Percentiles rank a stretch among this genome's conserved stretches.
Evolutionary conservation across 768 basidiomycete genomes (phyloP).

Genomic region (Coprinopsis marcescibilis): DNA sequence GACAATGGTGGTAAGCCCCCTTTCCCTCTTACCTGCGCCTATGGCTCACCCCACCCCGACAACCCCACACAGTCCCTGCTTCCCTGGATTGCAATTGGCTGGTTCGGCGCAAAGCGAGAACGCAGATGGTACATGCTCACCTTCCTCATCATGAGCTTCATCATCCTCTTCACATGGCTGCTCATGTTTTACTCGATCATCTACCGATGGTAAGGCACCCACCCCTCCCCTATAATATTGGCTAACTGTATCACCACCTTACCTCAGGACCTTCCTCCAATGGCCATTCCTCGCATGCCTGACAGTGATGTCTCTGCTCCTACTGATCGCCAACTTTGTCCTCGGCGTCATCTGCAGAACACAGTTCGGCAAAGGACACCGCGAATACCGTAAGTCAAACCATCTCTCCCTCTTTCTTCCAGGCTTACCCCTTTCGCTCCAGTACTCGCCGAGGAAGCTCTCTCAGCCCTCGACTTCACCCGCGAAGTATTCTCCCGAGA

Average conservation of each 20-base stretch:
- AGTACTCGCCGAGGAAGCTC: conserved; percentile 35
- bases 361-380: conserved; percentile 51
- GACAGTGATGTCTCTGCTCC: conserved; percentile 38
- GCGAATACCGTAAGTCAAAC: conserved; percentile 48
- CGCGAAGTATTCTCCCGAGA: conserved; percentile 34
- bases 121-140: conserved; percentile 25
- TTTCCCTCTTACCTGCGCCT: not conserved
- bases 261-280: conserved; percentile 37
- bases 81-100: conserved; percentile 54
- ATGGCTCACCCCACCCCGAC: too few relatives aligned
- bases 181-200: conserved; percentile 43
- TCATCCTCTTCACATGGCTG: conserved; percentile 32
- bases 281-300: conserved; percentile 47
- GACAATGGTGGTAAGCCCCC: conserved; percentile 36
- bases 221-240: conserved; percentile 3
- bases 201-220: conserved; percentile 36
- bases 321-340: conserved; percentile 35
- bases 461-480: conserved; percentile 33
- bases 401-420: not conserved
- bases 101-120: conserved; percentile 47
- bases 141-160: conserved; percentile 37
- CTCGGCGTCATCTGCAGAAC: conserved; percentile 44
- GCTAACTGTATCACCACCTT: conserved; percentile 19
- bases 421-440: conserved; percentile 13
- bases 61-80: conserved; percentile 35